These are phyloP conservation scores for Jatropha curcas DNA, from an alignment of 345 rosid genomes.

Conservation along the genomic window DNA sequence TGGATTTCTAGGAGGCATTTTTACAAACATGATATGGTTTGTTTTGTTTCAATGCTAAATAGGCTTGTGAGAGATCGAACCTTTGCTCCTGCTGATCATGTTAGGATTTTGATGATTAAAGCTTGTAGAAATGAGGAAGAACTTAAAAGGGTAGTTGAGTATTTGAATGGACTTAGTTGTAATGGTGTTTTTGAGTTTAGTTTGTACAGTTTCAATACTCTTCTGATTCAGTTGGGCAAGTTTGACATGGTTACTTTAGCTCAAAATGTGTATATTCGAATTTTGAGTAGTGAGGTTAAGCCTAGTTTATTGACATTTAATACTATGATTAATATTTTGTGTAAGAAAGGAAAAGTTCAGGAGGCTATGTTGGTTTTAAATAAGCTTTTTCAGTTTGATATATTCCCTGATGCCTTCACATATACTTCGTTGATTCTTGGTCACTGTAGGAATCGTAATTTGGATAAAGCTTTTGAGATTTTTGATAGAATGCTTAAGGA, in stretches of 20 bases:
- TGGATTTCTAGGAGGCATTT: slow-evolving; percentile 53
- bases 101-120: slow-evolving; percentile 61
- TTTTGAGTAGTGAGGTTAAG: slow-evolving; percentile 47
- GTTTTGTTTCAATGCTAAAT: slow-evolving; percentile 48
- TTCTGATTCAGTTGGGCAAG: slow-evolving; percentile 58
- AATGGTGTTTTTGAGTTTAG: slow-evolving; percentile 39
- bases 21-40: slow-evolving; percentile 51
- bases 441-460: slow-evolving; percentile 49
- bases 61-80: slow-evolving; percentile 46
- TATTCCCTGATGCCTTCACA: slow-evolving; percentile 54
- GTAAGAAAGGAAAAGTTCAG: slow-evolving; percentile 50
- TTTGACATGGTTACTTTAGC: slow-evolving; percentile 54
- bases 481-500: slow-evolving; percentile 53
- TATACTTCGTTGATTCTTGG: slow-evolving; percentile 70
- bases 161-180: slow-evolving; percentile 34
- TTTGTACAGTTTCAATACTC: slow-evolving; percentile 57
- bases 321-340: slow-evolving; percentile 57
- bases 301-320: slow-evolving; percentile 60
- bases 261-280: slow-evolving; percentile 37
- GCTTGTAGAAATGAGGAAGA: slow-evolving; percentile 50
- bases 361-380: slow-evolving; percentile 51
- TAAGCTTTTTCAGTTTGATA: slow-evolving; percentile 44
- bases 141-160: slow-evolving; percentile 46
- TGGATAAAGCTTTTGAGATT: slow-evolving; percentile 51
- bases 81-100: slow-evolving; percentile 48